Conservation (phyloP, 306 rosid species). For the Ormosia semicastrata region DNA sequence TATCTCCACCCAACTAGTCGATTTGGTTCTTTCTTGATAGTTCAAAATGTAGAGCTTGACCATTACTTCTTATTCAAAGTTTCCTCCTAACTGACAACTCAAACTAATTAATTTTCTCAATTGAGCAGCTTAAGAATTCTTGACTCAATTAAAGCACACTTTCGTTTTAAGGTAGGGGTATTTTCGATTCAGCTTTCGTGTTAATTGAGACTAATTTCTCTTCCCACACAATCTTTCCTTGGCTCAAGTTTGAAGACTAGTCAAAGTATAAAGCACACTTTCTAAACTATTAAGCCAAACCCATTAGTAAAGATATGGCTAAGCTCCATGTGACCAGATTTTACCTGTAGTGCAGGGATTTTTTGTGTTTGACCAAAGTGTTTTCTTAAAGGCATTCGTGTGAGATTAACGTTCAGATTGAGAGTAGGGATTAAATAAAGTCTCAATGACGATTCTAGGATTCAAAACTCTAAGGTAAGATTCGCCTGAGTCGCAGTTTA, state of each 20-base stretch:
- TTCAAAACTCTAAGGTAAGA: too few relatives aligned
- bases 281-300: background rate
- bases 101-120: conserved; percentile 16
- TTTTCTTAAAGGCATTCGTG: too few relatives aligned
- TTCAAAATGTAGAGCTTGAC: background rate
- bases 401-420: too few relatives aligned
- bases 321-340: conserved; percentile 6
- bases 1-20: background rate
- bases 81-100: conserved; percentile 10
- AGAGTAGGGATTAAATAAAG: too few relatives aligned
- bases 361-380: too few relatives aligned
- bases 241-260: background rate
- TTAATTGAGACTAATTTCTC: background rate
- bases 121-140: background rate
- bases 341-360: background rate
- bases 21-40: background rate
- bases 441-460: too few relatives aligned
- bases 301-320: background rate
- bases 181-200: background rate
- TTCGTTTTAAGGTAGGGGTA: background rate
- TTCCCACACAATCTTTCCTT: too few relatives aligned
- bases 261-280: background rate
- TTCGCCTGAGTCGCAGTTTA: too few relatives aligned
- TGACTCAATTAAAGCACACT: background rate
- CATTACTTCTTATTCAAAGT: conserved; percentile 7